A percentile compares a stretch with the other conserved stretches of the same genome.
Conservation (phyloP, 768 basidiomycete species). For the Daedaleopsis nitida region DNA sequence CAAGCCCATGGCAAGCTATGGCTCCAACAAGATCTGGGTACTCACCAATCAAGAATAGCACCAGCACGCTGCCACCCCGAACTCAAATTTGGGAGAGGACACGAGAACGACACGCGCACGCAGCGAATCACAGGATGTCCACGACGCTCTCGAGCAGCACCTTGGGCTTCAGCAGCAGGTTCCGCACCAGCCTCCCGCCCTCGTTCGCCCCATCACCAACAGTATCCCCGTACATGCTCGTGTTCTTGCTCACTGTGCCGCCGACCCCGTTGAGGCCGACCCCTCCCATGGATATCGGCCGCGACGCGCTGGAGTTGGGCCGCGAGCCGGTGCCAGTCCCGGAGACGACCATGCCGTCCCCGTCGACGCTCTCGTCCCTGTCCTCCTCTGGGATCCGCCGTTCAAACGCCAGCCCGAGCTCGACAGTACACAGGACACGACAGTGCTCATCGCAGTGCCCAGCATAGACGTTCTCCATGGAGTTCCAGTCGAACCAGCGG, state of each 20-base stretch:
- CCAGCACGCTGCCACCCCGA: neutral
- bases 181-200: slow-evolving; percentile 15
- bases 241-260: neutral
- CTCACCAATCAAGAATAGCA: neutral
- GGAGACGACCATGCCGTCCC: slow-evolving; percentile 13
- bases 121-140: slow-evolving; percentile 23
- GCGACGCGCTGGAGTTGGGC: neutral
- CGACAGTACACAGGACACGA: slow-evolving; percentile 32
- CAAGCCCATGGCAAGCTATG: neutral
- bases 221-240: neutral
- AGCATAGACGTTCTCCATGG: slow-evolving; percentile 32
- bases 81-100: neutral
- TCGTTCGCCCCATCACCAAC: slow-evolving; percentile 1
- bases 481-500: slow-evolving; percentile 25
- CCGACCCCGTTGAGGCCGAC: neutral
- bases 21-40: neutral
- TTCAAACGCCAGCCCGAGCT: slow-evolving; percentile 30
- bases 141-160: slow-evolving; percentile 30
- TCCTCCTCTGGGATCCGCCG: slow-evolving; percentile 17
- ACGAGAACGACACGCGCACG: neutral
- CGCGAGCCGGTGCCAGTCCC: neutral
- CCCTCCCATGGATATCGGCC: slow-evolving; percentile 7
- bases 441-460: slow-evolving; percentile 21
- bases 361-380: slow-evolving; percentile 20
- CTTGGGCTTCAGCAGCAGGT: slow-evolving; percentile 31